Evolutionary conservation across 2,329 filamentous ascomycete genomes (phyloP).

Genomic region (Cladobotryum mycophilum): DNA sequence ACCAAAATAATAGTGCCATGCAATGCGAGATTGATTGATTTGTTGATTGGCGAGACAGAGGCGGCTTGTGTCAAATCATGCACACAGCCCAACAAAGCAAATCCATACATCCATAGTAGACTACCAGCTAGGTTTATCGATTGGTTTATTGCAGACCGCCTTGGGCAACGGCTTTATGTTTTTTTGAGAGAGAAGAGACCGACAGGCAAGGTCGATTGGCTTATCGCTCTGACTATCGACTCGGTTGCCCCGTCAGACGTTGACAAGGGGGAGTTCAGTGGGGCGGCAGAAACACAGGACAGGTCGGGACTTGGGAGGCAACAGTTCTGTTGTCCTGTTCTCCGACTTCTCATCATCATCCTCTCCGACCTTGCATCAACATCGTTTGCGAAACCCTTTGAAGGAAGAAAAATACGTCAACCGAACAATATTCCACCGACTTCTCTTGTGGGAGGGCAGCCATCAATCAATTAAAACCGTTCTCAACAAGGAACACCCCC

Average conservation of each 20-base stretch:
- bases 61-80: no score
- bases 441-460: no score
- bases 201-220: conserved; percentile 5
- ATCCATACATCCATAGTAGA: neutral
- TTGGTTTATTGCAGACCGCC: conserved; percentile 8
- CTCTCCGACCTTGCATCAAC: conserved; percentile 9
- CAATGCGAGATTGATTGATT: neutral
- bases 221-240: conserved; percentile 5
- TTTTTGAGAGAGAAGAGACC: neutral
- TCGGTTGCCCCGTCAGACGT: conserved; percentile 11
- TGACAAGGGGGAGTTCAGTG: conserved; percentile 7
- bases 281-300: conserved; percentile 9
- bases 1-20: no score
- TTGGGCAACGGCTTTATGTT: neutral
- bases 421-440: no score
- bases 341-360: conserved; percentile 11
- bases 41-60: neutral
- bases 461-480: no score
- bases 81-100: neutral
- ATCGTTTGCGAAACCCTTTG: neutral
- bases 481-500: conserved; percentile 1
- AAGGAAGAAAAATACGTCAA: no score
- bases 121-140: neutral
- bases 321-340: conserved; percentile 10
- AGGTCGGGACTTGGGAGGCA: neutral